Percentiles rank a stretch among this genome's conserved stretches.
phyloP scores from a whole-genome alignment of 805 yeast species.

The Ogataea paraovalis region DNA sequence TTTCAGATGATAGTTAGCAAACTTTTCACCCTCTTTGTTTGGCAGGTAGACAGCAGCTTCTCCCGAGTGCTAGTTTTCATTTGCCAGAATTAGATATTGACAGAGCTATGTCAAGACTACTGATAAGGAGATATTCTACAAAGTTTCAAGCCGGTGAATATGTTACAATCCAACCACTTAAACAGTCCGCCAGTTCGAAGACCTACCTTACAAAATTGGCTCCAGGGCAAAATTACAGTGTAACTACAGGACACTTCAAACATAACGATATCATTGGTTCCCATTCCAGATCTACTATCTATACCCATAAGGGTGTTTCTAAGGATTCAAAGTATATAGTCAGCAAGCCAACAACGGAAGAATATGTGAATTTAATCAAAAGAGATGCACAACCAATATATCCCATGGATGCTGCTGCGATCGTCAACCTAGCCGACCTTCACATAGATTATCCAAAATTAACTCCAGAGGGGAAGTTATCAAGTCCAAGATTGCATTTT shows the following conservation, averaged over 20 bases:
- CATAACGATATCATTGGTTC: conserved; percentile 39
- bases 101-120: background rate
- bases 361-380: conserved; percentile 36
- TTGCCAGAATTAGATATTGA: too few relatives aligned
- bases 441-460: conserved; percentile 38
- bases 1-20: too few relatives aligned
- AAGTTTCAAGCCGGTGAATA: conserved; percentile 30
- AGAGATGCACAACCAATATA: conserved; percentile 52
- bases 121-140: conserved; percentile 12
- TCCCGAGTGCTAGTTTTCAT: too few relatives aligned
- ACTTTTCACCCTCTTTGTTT: too few relatives aligned
- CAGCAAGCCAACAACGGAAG: conserved; percentile 42
- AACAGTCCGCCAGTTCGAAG: conserved; percentile 19
- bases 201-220: conserved; percentile 30
- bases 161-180: conserved; percentile 28
- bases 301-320: conserved; percentile 13
- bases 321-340: conserved; percentile 29
- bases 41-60: too few relatives aligned
- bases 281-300: conserved; percentile 31
- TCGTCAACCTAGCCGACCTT: conserved; percentile 43
- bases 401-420: conserved; percentile 44
- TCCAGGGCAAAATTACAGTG: conserved; percentile 16
- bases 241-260: conserved; percentile 26
- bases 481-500: conserved; percentile 34
- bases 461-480: conserved; percentile 7